Base-by-base conservation (phyloP, 2,329 filamentous ascomycete species). In the Scorias spongiosa region DNA sequence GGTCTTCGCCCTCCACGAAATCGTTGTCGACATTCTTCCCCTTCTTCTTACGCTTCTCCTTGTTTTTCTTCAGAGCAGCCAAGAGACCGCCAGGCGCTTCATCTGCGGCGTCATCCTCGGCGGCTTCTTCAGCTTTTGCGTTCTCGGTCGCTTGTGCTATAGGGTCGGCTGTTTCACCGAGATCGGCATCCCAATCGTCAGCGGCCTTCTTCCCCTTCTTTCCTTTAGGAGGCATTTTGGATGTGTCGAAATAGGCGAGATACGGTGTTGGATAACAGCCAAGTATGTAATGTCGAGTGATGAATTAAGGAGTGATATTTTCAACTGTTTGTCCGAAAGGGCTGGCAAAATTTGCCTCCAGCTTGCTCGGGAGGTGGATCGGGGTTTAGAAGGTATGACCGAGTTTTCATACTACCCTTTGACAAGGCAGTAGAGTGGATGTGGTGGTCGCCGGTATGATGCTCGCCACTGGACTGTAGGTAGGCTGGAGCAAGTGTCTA, bases 151-250 rank as follows among this genome's bases (percentile, higher is more conserved):
- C 65, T 48, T 75, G 67, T 42, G 72, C 70, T 44, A 73, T 68
- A 7, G 82, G 78, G 51, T 76, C 75, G 57, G 79, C 73, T 48
- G 72, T 70, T 68, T 95, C 89, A 57, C 87, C 88, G 44, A 95
- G 72, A 51, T 94, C 87, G 44, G 84, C 80, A 65, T 96, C 91
- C 89, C 89, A 95, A 72, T 95, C 86, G 59, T 94, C 85, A 61
- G 84, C 77, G 60, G 72, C 77, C 63, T 78, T 80, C 73, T 89
- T 93, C 67, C 80, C 83, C 63, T 81, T 82, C 76, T 94, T 95
- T 75, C 91, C 93, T 72, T 95, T 95, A 49, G 88, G 88, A 59
- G 88, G 70, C 89, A 95, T 96, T 20, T 39, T 42, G 15, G 29
- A 18, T 29, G 38, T 42, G 38, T 39, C 26, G 39, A 36, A 45